Evolutionary conservation across 768 basidiomycete species (phyloP), one percentile per base, ranked within the genome.

Genomic region (Ramaria sp.): DNA sequence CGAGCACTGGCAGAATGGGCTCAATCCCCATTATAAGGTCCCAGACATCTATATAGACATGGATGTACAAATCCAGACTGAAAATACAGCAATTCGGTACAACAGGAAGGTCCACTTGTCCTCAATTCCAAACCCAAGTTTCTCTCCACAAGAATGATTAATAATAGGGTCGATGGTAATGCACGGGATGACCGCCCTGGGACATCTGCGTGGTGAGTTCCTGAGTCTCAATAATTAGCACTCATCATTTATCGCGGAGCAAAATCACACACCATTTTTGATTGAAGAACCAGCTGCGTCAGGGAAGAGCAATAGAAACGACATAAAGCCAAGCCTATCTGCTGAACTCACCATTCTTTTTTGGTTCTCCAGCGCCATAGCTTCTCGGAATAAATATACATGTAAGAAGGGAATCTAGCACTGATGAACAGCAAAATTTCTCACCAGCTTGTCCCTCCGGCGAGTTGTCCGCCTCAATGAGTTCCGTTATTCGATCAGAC

Each of bases 401-500:
- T 49, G 27, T 19, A 10, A 27, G 43, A 49, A 49, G 48, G 11
- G 4, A 30, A 27, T 27, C 27, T 27, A 12, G 22, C 15, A 27
- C n/a, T n/a, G 12, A 22, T 13, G 15, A 20, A 34, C n/a, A 33
- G 48, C 17, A 15, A 12, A 17, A n/a, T 2, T 22, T n/a, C n/a
- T 30, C n/a, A 30, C 48, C 48, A 24, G 42, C 34, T 38, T 57
- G 55, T 30, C 34, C 55, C 22, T 47, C 45, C 9, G 42, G 45
- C 3, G 45, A 47, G 37, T 42, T 57, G 6, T 46, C 55, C 9
- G 46, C 55, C 34, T 49, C 42, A 37, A 57, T 57, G 30, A 57
- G 55, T 31, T 57, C 55, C 19, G 55, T 57, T 57, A 57, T 57
- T 37, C 55, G 55, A 38, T 50, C 46, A 13, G 55, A 57, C 55